Evolutionary conservation across 345 rosid species (phyloP), one percentile per base, ranked within the genome.

Genomic region (Boechera divaricarpa): DNA sequence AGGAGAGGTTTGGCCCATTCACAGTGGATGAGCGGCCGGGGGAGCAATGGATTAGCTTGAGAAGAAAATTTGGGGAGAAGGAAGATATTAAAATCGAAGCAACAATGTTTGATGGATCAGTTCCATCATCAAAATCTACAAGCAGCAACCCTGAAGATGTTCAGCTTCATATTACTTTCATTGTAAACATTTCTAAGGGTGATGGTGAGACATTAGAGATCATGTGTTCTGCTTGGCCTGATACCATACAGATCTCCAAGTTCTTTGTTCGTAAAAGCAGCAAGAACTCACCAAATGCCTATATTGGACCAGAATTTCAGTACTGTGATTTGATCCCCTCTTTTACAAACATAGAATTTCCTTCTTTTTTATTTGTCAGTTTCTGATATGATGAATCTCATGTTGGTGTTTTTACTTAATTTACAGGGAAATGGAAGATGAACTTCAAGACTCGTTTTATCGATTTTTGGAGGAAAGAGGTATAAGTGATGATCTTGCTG

Each of bases 141-240:
- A 81, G 24, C 49, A 73, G 24, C 29, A 54, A 66, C 36, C 81
- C 76, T 41, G 84, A 81, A 57, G 85, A 82, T 31, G 79, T 81
- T 42, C 69, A 80, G 75, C 93, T 88, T 81, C 96, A 87, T 78
- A 82, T 91, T 48, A 86, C 95, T 57, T 80, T 92, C 78, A 63
- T 73, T 79, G 90, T 92, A 77, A 88, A 73, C 79, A 85, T 94
- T 75, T 79, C 84, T 0, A 92, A 94, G 77, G 84, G 72, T 64
- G 74, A 77, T 71, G 77, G 72, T 59, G 81, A 87, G 67, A 84
- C 82, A 48, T 51, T 94, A 42, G 94, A 92, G 87, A 83, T 90
- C 65, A 63, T 84, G 82, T 90, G 97, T 84, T 89, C 97, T 13
- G 98, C 88, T 65, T 90, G 93, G 93, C 95, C 96, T 29, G 89